Evolutionary conservation across 495 filamentous ascomycete genomes (phyloP).

Genomic region (Penicillium crystallinum): DNA sequence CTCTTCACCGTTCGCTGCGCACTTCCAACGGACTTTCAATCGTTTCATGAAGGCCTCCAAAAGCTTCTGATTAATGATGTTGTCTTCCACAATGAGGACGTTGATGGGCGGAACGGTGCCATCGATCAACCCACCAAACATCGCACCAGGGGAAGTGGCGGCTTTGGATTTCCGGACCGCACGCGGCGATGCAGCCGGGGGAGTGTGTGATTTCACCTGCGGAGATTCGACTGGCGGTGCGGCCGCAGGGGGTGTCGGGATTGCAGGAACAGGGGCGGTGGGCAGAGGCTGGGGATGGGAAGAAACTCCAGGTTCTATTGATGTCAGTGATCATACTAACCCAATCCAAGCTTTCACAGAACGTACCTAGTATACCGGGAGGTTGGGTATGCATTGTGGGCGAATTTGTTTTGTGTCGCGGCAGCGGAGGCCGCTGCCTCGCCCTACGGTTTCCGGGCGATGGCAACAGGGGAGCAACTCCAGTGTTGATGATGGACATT

Average conservation of each 20-base stretch:
- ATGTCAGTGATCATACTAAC: constrained; percentile 12
- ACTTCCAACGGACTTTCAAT: constrained; percentile 96
- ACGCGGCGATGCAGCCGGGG: constrained; percentile 37
- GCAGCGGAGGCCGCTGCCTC: constrained; percentile 41
- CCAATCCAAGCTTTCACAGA: not conserved
- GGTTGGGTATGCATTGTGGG: constrained; percentile 57
- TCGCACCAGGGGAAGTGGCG: constrained; percentile 27
- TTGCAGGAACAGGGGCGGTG: constrained; percentile 18
- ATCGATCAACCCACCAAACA: constrained; percentile 64
- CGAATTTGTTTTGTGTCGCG: constrained; percentile 74
- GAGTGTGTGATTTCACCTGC: constrained; percentile 31
- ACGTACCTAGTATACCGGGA: constrained; percentile 26
- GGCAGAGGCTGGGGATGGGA: constrained; percentile 23
- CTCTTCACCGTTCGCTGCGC: constrained; percentile 87
- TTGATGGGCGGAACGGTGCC: constrained; percentile 93
- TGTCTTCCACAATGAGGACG: constrained; percentile 96
- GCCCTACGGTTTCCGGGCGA: constrained; percentile 67
- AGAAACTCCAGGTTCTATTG: constrained; percentile 24
- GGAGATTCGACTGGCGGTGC: constrained; percentile 34
- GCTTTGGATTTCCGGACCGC: constrained; percentile 43
- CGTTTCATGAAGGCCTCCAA: constrained; percentile 95
- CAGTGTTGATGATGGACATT: constrained; percentile 74
- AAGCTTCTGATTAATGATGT: constrained; percentile 91
- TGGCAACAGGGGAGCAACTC: constrained; percentile 73
- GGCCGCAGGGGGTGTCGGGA: constrained; percentile 32